Conservation (phyloP, 2,329 filamentous ascomycete species). For the Talaromyces rugulosus region DNA sequence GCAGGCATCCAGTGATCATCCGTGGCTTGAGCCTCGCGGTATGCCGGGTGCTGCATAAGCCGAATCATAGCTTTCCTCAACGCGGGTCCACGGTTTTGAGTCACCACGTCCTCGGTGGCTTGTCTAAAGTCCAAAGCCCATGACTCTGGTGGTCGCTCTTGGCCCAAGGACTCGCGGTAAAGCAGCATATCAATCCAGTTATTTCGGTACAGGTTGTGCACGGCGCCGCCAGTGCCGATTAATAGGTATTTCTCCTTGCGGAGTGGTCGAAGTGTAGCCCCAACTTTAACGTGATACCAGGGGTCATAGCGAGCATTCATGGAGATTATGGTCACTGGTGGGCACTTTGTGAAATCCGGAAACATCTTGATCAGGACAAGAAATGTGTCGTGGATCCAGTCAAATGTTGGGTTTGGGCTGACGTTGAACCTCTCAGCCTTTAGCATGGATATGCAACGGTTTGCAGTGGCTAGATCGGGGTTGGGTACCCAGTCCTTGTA, state of each 20-base stretch:
- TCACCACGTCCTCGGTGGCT: slow-evolving; percentile 58
- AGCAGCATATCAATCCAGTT: slow-evolving; percentile 60
- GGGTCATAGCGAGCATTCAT: slow-evolving; percentile 55
- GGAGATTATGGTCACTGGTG: slow-evolving; percentile 59
- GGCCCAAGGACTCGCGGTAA: slow-evolving; percentile 60
- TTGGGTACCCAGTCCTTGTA: slow-evolving; percentile 60
- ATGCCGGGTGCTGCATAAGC: slow-evolving; percentile 65
- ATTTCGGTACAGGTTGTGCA: slow-evolving; percentile 70
- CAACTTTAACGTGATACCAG: slow-evolving; percentile 55
- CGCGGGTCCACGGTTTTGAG: slow-evolving; percentile 51
- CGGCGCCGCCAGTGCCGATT: slow-evolving; percentile 60
- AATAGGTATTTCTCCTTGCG: slow-evolving; percentile 55
- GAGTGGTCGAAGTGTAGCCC: slow-evolving; percentile 53
- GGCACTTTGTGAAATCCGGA: slow-evolving; percentile 50
- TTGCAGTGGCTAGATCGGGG: slow-evolving; percentile 53
- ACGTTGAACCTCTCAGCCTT: slow-evolving; percentile 52
- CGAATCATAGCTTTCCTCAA: slow-evolving; percentile 55
- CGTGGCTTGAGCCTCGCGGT: slow-evolving; percentile 63
- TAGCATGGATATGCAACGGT: slow-evolving; percentile 50
- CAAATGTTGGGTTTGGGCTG: slow-evolving; percentile 51
- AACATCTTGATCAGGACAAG: slow-evolving; percentile 68
- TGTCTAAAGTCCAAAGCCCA: slow-evolving; percentile 65
- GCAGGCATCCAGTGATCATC: slow-evolving; percentile 68
- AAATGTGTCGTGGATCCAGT: slow-evolving; percentile 71
- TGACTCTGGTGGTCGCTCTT: slow-evolving; percentile 54